These are phyloP conservation scores for Penicillium sp. DNA, from an alignment of 2,329 filamentous ascomycete genomes.

Conservation along the genomic window DNA sequence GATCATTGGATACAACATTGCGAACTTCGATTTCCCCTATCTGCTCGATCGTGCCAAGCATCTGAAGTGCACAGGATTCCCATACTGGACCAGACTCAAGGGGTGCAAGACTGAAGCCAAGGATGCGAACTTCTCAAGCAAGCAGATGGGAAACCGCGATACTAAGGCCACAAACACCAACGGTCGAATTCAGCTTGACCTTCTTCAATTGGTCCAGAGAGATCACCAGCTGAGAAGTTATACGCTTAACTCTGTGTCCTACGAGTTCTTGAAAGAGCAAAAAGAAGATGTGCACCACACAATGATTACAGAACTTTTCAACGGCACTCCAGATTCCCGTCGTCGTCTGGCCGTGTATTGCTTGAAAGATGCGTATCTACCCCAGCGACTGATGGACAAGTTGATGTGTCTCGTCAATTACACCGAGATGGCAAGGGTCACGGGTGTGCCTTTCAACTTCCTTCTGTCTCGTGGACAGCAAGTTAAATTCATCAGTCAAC, in stretches of 20 bases:
- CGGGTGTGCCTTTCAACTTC: conserved; percentile 95
- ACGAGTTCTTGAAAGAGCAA: conserved; percentile 93
- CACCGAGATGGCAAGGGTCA: conserved; percentile 99
- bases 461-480: conserved; percentile 91
- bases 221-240: conserved; percentile 96
- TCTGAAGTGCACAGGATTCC: conserved; percentile 76
- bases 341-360: conserved; percentile 93
- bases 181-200: conserved; percentile 86
- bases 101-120: conserved; percentile 70
- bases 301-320: conserved; percentile 98
- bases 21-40: conserved; percentile 98
- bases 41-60: conserved; percentile 84
- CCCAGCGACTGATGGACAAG: conserved; percentile 94
- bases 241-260: conserved; percentile 92
- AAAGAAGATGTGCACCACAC: conserved; percentile 99
- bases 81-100: conserved; percentile 82
- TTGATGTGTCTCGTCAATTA: conserved; percentile 98
- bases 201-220: conserved; percentile 91
- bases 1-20: conserved; percentile 98
- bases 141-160: conserved; percentile 96
- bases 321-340: conserved; percentile 90
- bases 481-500: conserved; percentile 94
- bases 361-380: conserved; percentile 94
- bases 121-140: conserved; percentile 88
- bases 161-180: conserved; percentile 94